Evolutionary conservation across 2,329 filamentous ascomycete genomes (phyloP).

Genomic region (Hymenoscyphus salicellus): DNA sequence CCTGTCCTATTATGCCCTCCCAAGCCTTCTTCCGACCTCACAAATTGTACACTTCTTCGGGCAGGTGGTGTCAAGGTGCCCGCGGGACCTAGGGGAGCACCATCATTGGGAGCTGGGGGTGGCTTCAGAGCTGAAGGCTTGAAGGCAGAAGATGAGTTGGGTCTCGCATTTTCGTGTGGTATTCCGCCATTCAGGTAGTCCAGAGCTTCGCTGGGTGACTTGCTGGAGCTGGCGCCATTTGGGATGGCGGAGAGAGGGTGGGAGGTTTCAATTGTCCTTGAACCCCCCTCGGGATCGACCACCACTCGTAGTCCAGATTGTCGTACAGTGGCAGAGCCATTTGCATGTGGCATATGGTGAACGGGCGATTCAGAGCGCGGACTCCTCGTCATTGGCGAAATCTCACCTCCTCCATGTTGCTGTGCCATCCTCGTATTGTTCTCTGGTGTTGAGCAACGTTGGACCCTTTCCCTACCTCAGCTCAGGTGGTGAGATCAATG

Average conservation of each 20-base stretch:
- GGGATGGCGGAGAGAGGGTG: conserved; percentile 14
- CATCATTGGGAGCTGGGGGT: conserved; percentile 12
- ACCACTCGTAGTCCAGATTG: conserved; percentile 32
- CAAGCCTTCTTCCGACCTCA: conserved; percentile 51
- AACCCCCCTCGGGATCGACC: conserved; percentile 24
- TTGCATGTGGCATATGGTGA: conserved; percentile 21
- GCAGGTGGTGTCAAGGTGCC: conserved; percentile 37
- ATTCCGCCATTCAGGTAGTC: conserved; percentile 37
- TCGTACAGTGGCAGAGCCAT: conserved; percentile 26
- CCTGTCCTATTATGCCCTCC: conserved; percentile 56
- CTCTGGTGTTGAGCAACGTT: conserved; percentile 6
- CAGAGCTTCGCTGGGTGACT: conserved; percentile 24
- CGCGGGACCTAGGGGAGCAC: conserved; percentile 9
- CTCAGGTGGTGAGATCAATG: neutral
- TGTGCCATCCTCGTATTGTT: conserved; percentile 27
- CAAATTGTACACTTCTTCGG: conserved; percentile 74
- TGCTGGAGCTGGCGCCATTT: conserved; percentile 20
- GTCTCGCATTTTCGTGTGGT: conserved; percentile 26
- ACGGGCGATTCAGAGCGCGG: conserved; percentile 31
- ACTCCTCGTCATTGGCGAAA: conserved; percentile 39
- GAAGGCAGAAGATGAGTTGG: conserved; percentile 14
- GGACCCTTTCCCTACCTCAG: conserved; percentile 4
- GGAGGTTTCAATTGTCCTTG: conserved; percentile 15
- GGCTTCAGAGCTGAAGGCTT: conserved; percentile 25
- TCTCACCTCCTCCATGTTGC: conserved; percentile 33